Evolutionary conservation across 1,284 basidiomycete species (phyloP), one percentile per base, ranked within the genome.

Genomic region (Pascua sp.): DNA sequence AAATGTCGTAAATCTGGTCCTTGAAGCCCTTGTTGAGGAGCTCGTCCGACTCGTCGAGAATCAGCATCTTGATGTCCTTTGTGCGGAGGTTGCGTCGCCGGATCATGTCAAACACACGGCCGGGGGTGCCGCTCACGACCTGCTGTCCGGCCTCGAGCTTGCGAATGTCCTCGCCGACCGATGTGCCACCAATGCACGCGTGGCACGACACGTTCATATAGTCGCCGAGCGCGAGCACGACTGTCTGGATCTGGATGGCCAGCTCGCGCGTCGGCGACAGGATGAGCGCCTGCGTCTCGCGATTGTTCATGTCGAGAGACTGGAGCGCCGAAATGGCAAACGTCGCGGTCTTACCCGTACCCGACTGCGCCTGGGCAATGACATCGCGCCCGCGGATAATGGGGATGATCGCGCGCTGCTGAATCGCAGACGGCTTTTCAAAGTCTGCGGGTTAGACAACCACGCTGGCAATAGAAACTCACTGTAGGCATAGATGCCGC

Each of bases 121-220:
- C 96, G 15, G 96, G 96, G 8, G 96, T 98, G 17, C 96, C 96
- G 8, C 90, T 92, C 38, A 99, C 94, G 63, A 98, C 90, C 75
- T 99, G 96, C 70, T 96, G 92, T 5, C 96, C 96, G 64, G 98
- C 93, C 78, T 98, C 93, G 56, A 99, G 85, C 80, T 98, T 98
- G 66, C 91, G 85, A 70, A 99, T 98, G 73, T 98, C 96, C 80
- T 98, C 96, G 24, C 95, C 92, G 64, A 98, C 91, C 41, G 90
- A 92, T 5, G 94, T 98, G 41, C 96, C 96, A 53, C 95, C 95
- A 70, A 98, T 97, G 79, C 95, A 98, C 41, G 96, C 96, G 75
- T 98, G 95, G 77, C 95, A 98, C 69, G 97, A 92, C 18, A 98
- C 91, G 73, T 97, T 98, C 91, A 98, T 94, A 76, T 98, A 97